Base-by-base conservation (phyloP, 2,329 filamentous ascomycete species). In the Cladophialophora psammophila region DNA sequence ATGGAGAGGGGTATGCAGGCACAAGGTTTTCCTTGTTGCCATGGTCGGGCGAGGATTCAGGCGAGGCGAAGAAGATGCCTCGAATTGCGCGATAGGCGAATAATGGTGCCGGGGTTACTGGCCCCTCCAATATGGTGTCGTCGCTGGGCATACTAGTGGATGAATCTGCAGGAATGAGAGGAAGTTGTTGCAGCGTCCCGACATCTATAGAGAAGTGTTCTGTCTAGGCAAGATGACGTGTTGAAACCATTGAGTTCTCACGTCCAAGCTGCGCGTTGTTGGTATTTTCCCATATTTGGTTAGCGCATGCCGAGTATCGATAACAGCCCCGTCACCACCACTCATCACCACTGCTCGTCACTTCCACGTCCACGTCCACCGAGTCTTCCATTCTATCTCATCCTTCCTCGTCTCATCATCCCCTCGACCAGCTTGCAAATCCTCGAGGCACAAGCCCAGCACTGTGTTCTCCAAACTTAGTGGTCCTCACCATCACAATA, bases 81-180 rank as follows among this genome's bases (percentile, higher is more conserved):
- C 87, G 88, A 77, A 90, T 88, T 15, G 88, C 88, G 73, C 88
- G 88, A 64, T 89, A 85, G 18, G 88, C 88, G 75, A 91, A 91
- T 26, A 90, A 82, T 55, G 87, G 87, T 55, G 87, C 88, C 8
- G 88, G 88, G 0, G 88, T 90, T 71, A 89, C 86, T 58, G 87
- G 88, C 6, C 84, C 80, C 50, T 89, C 87, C 66, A 84, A 74
- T 66, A 80, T 78, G 50, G 78, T 80, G n/a, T 69, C 67, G 12
- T 73, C 61, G 57, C 48, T 26, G 53, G 67, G 52, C 69, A 72
- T 72, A 6, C 26, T 59, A 31, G 35, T 45, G 18, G 5, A 20
- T 26, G 15, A 40, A 57, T 60, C 18, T 32, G 36, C 13, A 50
- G 12, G 42, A 9, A 50, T 50, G 9, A 26, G 18, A 26, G 6